Percentiles rank a stretch among this genome's conserved stretches.
Conservation (phyloP, 2,329 filamentous ascomycete genomes). For the Phialocephala sp. region DNA sequence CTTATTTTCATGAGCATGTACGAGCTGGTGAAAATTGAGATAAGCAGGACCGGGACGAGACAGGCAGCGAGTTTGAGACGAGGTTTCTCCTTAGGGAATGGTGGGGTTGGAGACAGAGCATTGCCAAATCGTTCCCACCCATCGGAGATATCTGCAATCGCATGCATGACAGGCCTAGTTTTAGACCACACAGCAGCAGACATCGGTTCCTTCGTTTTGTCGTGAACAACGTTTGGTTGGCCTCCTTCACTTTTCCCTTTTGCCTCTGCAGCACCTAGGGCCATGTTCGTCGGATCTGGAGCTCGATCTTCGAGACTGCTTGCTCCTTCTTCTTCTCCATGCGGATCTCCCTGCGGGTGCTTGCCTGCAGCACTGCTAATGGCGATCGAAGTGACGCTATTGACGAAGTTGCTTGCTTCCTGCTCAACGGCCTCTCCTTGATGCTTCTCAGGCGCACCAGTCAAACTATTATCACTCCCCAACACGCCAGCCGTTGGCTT, state of each 20-base stretch:
- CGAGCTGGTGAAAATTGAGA: conserved; percentile 59
- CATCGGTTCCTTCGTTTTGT: conserved; percentile 81
- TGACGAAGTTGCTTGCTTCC: conserved; percentile 82
- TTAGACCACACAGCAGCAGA: conserved; percentile 78
- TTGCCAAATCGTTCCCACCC: conserved; percentile 69
- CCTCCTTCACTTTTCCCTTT: conserved; percentile 56
- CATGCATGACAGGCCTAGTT: conserved; percentile 75
- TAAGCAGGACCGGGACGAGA: conserved; percentile 57
- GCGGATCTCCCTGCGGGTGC: conserved; percentile 69
- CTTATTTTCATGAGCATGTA: conserved; percentile 68
- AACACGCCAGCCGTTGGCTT: conserved; percentile 78
- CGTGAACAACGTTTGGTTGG: conserved; percentile 57
- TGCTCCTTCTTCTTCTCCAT: conserved; percentile 28
- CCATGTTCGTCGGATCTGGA: conserved; percentile 65
- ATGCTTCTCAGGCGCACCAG: conserved; percentile 81
- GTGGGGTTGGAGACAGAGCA: conserved; percentile 56
- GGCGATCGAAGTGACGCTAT: conserved; percentile 73
- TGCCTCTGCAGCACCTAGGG: conserved; percentile 58
- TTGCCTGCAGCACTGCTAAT: conserved; percentile 79
- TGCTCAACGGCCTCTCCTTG: conserved; percentile 84
- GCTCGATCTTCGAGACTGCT: conserved; percentile 53
- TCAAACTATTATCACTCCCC: conserved; percentile 77
- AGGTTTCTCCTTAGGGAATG: conserved; percentile 61
- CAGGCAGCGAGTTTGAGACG: conserved; percentile 58
- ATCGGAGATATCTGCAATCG: conserved; percentile 63